Base-by-base conservation (phyloP, 306 rosid species). In the Prunus davidiana region DNA sequence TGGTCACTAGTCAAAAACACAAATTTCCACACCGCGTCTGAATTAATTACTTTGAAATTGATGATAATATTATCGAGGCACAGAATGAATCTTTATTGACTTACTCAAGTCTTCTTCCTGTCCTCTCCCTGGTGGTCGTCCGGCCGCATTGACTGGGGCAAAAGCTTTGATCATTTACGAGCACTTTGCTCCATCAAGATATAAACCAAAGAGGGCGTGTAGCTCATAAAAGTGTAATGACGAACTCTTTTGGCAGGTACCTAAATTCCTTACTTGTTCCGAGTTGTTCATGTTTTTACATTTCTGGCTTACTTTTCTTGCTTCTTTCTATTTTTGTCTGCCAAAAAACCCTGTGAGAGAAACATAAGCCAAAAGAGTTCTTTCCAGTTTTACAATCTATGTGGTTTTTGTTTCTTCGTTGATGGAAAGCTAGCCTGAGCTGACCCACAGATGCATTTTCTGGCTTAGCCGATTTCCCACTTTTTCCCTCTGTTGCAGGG, bases 11-110 rank as follows among this genome's bases (percentile, higher is more conserved):
- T 63, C 1, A 6, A 60, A 13, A 69, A 15, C 25, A 64, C 16
- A 8, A 49, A 69, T 24, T 72, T 72, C 62, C 54, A 28, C 11
- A n/a, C 73, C 68, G 60, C 78, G 79, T 74, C 12, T 8, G 22
- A 55, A 10, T 32, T 47, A 50, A 10, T 20, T n/a, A 1, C n/a
- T 60, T 38, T 3, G 15, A 15, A 63, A 15, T 19, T 34, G 3
- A 24, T 4, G 7, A 60, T 1, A 0, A 18, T 27, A 19, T 28
- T 18, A 3, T 19, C 12, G 16, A 32, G 45, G 34, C 64, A 54
- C 75, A 54, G 55, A 43, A 27, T 7, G 62, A 63, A 24, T 72
- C 72, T 81, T 74, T 24, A 38, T 79, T 79, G 79, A 82, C 85
- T 73, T 72, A 47, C 22, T 65, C 28, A 62, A 67, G 85, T 76